These are phyloP conservation scores for Cornus controversa DNA, from an alignment of 148 eudicot species.

Conservation along the genomic window DNA sequence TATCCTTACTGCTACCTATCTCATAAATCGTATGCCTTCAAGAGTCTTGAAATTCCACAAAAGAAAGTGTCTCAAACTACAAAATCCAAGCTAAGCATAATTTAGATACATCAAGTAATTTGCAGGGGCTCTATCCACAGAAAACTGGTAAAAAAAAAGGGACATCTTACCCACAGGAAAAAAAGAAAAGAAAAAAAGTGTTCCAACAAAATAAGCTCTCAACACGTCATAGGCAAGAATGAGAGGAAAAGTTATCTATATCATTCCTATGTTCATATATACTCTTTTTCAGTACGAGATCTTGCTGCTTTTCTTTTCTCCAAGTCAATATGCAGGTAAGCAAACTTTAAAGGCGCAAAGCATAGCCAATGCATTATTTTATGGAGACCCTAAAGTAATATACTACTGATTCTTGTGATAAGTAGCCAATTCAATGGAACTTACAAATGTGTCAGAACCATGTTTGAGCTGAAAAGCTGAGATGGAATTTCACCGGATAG, in stretches of 20 bases:
- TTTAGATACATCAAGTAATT: neutral
- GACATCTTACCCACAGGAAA: no score
- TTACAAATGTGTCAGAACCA: slow-evolving; percentile 66
- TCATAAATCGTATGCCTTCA: no score
- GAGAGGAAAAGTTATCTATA: neutral
- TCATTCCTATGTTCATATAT: neutral
- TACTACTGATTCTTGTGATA: neutral
- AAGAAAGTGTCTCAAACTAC: neutral
- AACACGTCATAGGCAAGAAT: neutral
- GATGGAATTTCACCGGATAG: slow-evolving; percentile 60
- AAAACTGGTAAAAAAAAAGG: no score
- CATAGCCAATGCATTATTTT: neutral
- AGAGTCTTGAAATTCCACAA: neutral
- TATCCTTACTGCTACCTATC: no score
- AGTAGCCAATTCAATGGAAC: slow-evolving; percentile 18
- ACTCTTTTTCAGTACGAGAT: neutral
- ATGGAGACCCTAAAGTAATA: neutral
- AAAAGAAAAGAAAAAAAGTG: no score
- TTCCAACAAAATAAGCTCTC: no score
- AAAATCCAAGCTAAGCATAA: neutral
- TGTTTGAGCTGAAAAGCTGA: slow-evolving; percentile 45
- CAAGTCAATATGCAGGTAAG: neutral
- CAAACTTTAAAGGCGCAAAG: neutral
- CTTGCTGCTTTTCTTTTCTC: neutral
- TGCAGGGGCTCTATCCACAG: neutral